Percentiles rank a stretch among this genome's conserved stretches.
These are phyloP conservation scores for Talaromyces verruculosus DNA, from an alignment of 2,329 filamentous ascomycete species.

Conservation along the genomic window DNA sequence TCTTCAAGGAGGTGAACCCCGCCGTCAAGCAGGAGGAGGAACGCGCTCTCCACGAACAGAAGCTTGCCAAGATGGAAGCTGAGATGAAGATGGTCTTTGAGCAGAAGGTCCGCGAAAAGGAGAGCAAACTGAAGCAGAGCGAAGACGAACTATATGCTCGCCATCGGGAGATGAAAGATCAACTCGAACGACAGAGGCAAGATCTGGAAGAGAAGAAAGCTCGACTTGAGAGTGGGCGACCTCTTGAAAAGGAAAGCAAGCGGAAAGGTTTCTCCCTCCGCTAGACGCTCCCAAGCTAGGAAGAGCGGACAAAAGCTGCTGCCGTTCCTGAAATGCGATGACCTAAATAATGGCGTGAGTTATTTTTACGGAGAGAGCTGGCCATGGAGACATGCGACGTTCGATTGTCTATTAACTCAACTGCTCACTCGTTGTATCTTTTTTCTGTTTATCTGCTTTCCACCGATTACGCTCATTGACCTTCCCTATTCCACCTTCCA, in stretches of 20 bases:
- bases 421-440: conserved; percentile 25
- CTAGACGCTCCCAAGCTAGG: conserved; percentile 51
- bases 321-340: conserved; percentile 22
- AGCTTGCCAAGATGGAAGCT: conserved; percentile 99
- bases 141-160: conserved; percentile 98
- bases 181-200: conserved; percentile 88
- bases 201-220: conserved; percentile 99
- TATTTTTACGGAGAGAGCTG: conserved; percentile 20
- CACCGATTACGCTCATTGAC: conserved; percentile 34
- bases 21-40: conserved; percentile 99
- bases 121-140: conserved; percentile 99
- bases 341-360: conserved; percentile 22
- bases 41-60: conserved; percentile 96
- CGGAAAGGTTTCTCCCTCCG: conserved; percentile 99
- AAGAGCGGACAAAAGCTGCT: conserved; percentile 15
- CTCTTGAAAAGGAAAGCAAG: conserved; percentile 96
- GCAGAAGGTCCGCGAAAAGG: conserved; percentile 99
- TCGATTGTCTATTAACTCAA: conserved; percentile 21
- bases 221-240: conserved; percentile 90
- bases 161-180: conserved; percentile 99
- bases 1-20: conserved; percentile 99
- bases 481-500: conserved; percentile 31
- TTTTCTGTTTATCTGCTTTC: conserved; percentile 23
- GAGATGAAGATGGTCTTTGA: conserved; percentile 99
- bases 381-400: conserved; percentile 21